Base-by-base conservation (phyloP, 768 basidiomycete genomes). In the Leccinum aurantiacum region DNA sequence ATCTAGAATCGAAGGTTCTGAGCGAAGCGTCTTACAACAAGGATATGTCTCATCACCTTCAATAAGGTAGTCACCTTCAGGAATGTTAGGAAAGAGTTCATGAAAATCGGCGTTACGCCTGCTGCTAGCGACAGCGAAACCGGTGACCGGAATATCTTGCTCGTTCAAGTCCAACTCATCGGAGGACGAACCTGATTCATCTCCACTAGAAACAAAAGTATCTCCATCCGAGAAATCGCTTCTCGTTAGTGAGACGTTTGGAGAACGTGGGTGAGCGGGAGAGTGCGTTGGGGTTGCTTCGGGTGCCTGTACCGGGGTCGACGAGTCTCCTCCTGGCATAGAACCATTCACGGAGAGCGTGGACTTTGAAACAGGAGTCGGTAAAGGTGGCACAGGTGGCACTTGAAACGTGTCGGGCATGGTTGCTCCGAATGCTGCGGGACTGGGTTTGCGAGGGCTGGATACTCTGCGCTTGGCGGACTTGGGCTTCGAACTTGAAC, bases 101-200 rank as follows among this genome's bases (percentile, higher is more conserved):
- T 99, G 97, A 72, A 99, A 99, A 69, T 98, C 96, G 3, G 89
- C 86, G 69, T 98, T 98, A 56, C 97, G 78, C 72, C 93, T 93
- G 67, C 87, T 93, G 73, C 93, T 97, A 9, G 96, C 97, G 22
- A 98, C 95, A 0, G 97, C 95, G 72, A 98, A 99, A 3, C 96
- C 95, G 6, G 93, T 96, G 5, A 98, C 92, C 2, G 95, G 89
- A 14, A 93, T 92, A 67, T 92, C 90, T 56, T 89, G 86, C 53
- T 69, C 70, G 50, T 74, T 66, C 47, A 75, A 61, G 61, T 70
- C 71, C 48, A 77, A 60, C 56, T 77, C 76, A 58, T 78, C 72
- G 27, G 71, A 60, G 60, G 54, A 68, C 50, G 78, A 75, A 53
- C 68, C 61, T 15, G 77, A 72, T 11, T 67, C 70, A 3, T 73